phyloP scores from a whole-genome alignment of 2,329 filamentous ascomycete species.

The Neobulgaria alba region DNA sequence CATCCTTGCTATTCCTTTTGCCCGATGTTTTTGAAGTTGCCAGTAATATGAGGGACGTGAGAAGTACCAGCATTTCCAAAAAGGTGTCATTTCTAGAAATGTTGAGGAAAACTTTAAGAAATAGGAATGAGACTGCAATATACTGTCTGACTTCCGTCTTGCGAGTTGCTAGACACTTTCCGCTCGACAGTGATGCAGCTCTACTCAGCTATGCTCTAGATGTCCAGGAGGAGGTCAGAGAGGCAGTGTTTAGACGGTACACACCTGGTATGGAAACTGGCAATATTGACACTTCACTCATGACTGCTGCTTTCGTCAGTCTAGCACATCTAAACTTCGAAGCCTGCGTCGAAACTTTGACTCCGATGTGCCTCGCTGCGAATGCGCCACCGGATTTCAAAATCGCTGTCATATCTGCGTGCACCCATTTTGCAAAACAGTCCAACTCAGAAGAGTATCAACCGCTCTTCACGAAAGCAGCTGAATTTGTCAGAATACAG shows the following conservation, averaged over 20 bases:
- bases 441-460: constrained; percentile 41
- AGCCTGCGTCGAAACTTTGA: constrained; percentile 46
- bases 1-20: constrained; percentile 51
- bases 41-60: constrained; percentile 56
- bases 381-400: constrained; percentile 51
- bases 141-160: constrained; percentile 56
- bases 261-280: constrained; percentile 38
- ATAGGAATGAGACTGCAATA: constrained; percentile 58
- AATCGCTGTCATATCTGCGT: constrained; percentile 52
- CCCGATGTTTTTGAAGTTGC: constrained; percentile 64
- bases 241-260: constrained; percentile 53
- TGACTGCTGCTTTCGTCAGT: constrained; percentile 59
- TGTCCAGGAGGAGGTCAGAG: constrained; percentile 59
- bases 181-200: constrained; percentile 49
- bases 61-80: constrained; percentile 53
- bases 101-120: constrained; percentile 52
- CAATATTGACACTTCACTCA: constrained; percentile 53
- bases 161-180: constrained; percentile 55
- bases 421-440: constrained; percentile 52
- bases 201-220: constrained; percentile 58
- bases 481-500: constrained; percentile 48
- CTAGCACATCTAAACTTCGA: constrained; percentile 54
- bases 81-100: constrained; percentile 58
- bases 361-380: constrained; percentile 47
- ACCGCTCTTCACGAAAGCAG: constrained; percentile 45